Base-by-base conservation (phyloP, 2,329 filamentous ascomycete genomes). In the Chaetomium globosum region DNA sequence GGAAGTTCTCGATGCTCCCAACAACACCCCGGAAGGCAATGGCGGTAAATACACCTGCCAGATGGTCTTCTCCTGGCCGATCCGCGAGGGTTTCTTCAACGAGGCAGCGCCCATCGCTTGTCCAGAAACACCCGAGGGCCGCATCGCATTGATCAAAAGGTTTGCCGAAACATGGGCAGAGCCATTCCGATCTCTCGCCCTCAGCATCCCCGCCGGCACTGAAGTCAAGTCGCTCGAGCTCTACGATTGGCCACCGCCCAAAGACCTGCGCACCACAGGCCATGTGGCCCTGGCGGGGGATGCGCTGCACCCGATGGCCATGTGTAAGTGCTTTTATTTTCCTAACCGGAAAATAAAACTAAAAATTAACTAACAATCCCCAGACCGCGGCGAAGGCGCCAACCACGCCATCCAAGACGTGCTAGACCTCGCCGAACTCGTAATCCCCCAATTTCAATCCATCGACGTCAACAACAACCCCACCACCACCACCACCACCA, bases 361-460 rank as follows among this genome's bases (percentile, higher is more conserved):
- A 36, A 36, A 23, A 12, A 12, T 46, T 6, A 39, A 36, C 66
- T 26, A 26, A 31, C 31, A 31, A 31, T 31, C 9, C 31, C 31
- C 31, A 87, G 84, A 83, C 69, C 79, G 84, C 13, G 84, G 84
- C 2, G 84, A 87, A 73, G 84, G 82, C 0, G 83, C 82, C 6
- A 87, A 87, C 67, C 83, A 86, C 59, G 83, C 81, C 2, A 82
- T 87, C 43, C 72, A 80, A 7, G 84, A 86, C 69, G 81, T 83
- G 0, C 70, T 76, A 2, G 79, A 82, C 43, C 76, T 86, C 52
- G 75, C 77, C 0, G 75, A 77, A 10, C 71, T 71, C 5, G 69
- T 79, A 1, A 33, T 71, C 0, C 73, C 76, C 0, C 28, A 65
- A 1, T 67, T 75, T 3, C 26, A 26, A 26, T 26, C 26, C 26